Percentiles rank a stretch among this genome's conserved stretches.
These are phyloP conservation scores for Cryptococcus sp. DNA, from an alignment of 1,284 basidiomycete species.

Conservation along the genomic window DNA sequence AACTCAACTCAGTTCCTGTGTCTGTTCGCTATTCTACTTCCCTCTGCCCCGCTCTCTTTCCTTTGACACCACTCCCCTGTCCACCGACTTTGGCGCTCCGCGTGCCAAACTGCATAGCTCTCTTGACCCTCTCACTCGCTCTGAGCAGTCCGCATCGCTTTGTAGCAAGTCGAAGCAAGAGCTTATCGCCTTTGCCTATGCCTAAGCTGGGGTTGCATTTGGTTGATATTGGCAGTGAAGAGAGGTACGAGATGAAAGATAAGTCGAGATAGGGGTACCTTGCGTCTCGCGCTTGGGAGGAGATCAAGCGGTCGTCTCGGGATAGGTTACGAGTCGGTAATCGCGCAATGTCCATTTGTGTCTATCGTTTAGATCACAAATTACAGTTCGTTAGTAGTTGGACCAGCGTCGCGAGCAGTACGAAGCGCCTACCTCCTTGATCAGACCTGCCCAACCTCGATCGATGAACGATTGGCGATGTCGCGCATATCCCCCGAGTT, in stretches of 20 bases:
- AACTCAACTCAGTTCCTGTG: too few species aligned
- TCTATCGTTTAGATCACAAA: conserved; percentile 20
- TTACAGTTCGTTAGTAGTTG: background rate
- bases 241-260: conserved; percentile 71
- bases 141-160: conserved; percentile 66
- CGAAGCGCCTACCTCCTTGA: conserved; percentile 68
- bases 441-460: conserved; percentile 70
- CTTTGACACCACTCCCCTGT: conserved; percentile 20
- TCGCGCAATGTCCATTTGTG: conserved; percentile 89
- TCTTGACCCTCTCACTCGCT: conserved; percentile 74
- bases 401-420: background rate
- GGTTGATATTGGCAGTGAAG: conserved; percentile 69
- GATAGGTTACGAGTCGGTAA: conserved; percentile 89
- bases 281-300: conserved; percentile 83
- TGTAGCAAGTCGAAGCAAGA: conserved; percentile 72
- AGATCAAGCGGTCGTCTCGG: conserved; percentile 88
- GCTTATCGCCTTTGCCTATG: conserved; percentile 81
- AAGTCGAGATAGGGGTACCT: conserved; percentile 87
- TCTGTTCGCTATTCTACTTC: conserved; percentile 7
- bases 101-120: conserved; percentile 97
- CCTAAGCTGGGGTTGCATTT: conserved; percentile 68
- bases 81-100: conserved; percentile 79
- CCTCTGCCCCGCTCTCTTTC: conserved; percentile 29
- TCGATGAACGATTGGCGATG: conserved; percentile 75
- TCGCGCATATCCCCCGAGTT: conserved; percentile 90